Percentiles rank a stretch among this genome's conserved stretches.
These are phyloP conservation scores for Hanseniaspora sp. DNA, from an alignment of 1,139 yeast genomes.

Conservation along the genomic window DNA sequence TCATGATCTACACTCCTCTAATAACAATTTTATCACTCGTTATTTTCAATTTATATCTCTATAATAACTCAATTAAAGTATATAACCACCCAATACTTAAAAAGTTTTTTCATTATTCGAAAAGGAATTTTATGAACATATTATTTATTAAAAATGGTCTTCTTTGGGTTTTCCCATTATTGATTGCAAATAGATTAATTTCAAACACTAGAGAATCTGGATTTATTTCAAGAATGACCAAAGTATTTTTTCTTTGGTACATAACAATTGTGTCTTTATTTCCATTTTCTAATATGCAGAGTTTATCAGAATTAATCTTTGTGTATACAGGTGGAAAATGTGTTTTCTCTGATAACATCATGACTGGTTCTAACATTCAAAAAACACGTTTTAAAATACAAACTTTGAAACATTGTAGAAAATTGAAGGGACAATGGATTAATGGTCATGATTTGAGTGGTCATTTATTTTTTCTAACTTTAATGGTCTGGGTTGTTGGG, in stretches of 20 bases:
- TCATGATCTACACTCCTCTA: constrained; percentile 4
- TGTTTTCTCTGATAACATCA: neutral
- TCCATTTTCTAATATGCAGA: constrained; percentile 19
- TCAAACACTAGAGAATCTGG: constrained; percentile 1
- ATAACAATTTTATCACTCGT: constrained; percentile 5
- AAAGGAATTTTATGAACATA: constrained; percentile 11
- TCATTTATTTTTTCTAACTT: constrained; percentile 70
- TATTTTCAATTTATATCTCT: neutral
- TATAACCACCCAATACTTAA: neutral
- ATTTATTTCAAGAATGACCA: neutral
- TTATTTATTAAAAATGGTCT: constrained; percentile 11
- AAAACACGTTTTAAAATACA: constrained; percentile 14
- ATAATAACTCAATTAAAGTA: neutral
- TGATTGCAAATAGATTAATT: neutral
- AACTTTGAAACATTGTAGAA: constrained; percentile 46
- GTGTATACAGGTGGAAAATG: constrained; percentile 76
- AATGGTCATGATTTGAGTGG: constrained; percentile 98
- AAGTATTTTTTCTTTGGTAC: constrained; percentile 4
- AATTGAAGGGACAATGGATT: constrained; percentile 59
- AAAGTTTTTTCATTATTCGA: constrained; percentile 2
- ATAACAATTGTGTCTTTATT: neutral
- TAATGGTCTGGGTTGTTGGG: constrained; percentile 41
- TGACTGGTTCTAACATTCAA: neutral
- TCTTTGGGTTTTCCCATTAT: constrained; percentile 5
- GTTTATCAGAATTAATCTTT: constrained; percentile 81